phyloP scores from a whole-genome alignment of 2,329 filamentous ascomycete species.

The Septoria linicola region DNA sequence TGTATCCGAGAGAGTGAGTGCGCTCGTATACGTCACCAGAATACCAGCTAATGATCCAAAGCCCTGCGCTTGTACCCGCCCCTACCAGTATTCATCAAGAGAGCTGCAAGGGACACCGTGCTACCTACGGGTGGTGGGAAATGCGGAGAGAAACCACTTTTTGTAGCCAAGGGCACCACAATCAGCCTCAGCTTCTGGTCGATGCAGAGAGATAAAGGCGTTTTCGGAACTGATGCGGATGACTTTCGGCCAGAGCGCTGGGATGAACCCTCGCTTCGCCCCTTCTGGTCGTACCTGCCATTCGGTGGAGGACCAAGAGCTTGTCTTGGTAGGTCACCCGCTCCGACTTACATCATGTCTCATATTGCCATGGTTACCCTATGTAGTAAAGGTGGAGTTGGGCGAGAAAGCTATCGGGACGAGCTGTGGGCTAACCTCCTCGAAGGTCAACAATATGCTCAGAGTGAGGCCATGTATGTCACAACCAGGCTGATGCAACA shows the following conservation, averaged over 20 bases:
- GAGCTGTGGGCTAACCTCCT: not conserved
- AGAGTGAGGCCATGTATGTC: conserved; percentile 48
- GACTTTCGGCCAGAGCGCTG: conserved; percentile 18
- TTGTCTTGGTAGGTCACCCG: conserved; percentile 39
- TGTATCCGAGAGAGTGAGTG: conserved; percentile 58
- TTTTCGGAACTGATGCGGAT: conserved; percentile 17
- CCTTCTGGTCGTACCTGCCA: conserved; percentile 19
- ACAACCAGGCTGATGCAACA: conserved; percentile 45
- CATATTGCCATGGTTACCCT: conserved; percentile 9
- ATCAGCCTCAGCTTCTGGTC: conserved; percentile 32
- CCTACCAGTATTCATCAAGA: conserved; percentile 73
- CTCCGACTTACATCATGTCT: conserved; percentile 6
- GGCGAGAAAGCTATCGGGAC: not conserved
- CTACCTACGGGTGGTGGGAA: conserved; percentile 62
- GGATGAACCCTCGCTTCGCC: conserved; percentile 22
- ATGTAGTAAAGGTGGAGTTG: not conserved
- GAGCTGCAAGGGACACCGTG: conserved; percentile 69
- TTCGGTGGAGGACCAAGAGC: conserved; percentile 44
- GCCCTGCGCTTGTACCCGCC: conserved; percentile 68
- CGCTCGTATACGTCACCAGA: not conserved
- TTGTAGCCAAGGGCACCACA: conserved; percentile 32
- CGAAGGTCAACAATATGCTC: conserved; percentile 44
- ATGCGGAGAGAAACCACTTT: conserved; percentile 55
- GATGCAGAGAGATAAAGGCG: conserved; percentile 20
- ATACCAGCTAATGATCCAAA: conserved; percentile 1